Evolutionary conservation across 1,284 basidiomycete genomes (phyloP), one percentile per base, ranked within the genome.

Genomic region (Tilletia walkeri): DNA sequence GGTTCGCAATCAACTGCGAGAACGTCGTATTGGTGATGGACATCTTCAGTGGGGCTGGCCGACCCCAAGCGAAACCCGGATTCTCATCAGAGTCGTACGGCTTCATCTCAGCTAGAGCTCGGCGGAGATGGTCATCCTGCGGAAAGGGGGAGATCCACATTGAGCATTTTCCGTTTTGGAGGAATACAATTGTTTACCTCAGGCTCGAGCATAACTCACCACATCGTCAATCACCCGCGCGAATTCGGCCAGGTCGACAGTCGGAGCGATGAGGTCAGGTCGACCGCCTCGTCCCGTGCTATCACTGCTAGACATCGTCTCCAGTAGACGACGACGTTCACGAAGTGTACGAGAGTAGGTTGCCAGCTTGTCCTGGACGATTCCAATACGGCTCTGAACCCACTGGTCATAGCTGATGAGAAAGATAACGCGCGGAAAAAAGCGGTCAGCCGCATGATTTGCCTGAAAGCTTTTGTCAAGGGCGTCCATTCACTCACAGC

Each of bases 291-390:
- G 41, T 45, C 9, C 14, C 41, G 41, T 45, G 41, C 41, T 45
- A 14, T 45, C 41, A 45, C 41, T 45, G 41, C 41, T 45, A 14
- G 41, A 7, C 41, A 9, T 45, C 9, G 41, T 9, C 41, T 45
- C 41, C 9, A 45, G 41, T 7, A 14, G 9, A 7, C 41, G 41
- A 9, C 41, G 41, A 14, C 41, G 41, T 14, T 45, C 41, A 14
- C 41, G 41, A 45, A 45, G 41, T 7, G 41, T 45, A 14, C 41
- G 41, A 7, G 41, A 45, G 24, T 71, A 72, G 4, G 38, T 47
- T n/a, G 20, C 38, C 6, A 72, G 20, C 16, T 48, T 72, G 12
- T 72, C 70, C 20, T 72, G 47, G 34, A 72, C 41, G 24, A 71
- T 20, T 10, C 50, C 67, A 12, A 72, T 34, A 4, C 71, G 68